These are phyloP conservation scores for Parsonsia alboflavescens DNA, from an alignment of 257 asterid genomes.

Conservation along the genomic window DNA sequence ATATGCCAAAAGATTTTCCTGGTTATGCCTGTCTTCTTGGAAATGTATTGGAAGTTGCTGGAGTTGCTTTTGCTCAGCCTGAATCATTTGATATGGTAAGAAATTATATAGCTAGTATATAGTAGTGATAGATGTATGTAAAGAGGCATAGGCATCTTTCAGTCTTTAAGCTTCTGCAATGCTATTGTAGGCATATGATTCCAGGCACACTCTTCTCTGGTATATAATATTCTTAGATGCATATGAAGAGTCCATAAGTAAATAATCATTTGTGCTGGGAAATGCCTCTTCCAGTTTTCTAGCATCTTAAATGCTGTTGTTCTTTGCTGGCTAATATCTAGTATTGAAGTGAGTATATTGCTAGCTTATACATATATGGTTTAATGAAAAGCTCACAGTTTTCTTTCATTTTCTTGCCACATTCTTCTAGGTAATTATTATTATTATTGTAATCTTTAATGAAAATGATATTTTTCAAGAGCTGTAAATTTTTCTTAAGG, in stretches of 20 bases:
- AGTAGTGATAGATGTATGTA: neutral
- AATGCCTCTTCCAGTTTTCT: neutral
- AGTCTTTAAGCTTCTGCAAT: neutral
- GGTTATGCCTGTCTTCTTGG: slow-evolving; percentile 84
- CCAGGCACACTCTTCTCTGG: neutral
- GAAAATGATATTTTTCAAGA: no score
- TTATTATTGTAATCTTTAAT: neutral
- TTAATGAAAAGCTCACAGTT: neutral
- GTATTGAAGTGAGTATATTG: neutral
- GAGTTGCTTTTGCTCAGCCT: slow-evolving; percentile 55
- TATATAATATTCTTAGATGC: neutral
- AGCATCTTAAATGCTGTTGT: neutral
- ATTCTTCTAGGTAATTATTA: neutral
- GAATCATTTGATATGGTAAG: slow-evolving; percentile 75
- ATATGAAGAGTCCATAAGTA: neutral
- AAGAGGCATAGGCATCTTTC: neutral
- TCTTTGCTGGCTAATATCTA: neutral
- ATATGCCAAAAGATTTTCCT: slow-evolving; percentile 71
- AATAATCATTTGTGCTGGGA: neutral
- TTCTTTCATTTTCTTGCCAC: neutral
- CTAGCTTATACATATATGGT: neutral
- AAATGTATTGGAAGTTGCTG: slow-evolving; percentile 84
- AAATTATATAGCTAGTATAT: neutral
- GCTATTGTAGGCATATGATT: neutral
- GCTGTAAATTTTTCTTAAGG: neutral